A percentile compares a stretch with the other conserved stretches of the same genome.
Evolutionary conservation across 192 early-diverging fungal species (phyloP).

Genomic region (Funneliformis mosseae): DNA sequence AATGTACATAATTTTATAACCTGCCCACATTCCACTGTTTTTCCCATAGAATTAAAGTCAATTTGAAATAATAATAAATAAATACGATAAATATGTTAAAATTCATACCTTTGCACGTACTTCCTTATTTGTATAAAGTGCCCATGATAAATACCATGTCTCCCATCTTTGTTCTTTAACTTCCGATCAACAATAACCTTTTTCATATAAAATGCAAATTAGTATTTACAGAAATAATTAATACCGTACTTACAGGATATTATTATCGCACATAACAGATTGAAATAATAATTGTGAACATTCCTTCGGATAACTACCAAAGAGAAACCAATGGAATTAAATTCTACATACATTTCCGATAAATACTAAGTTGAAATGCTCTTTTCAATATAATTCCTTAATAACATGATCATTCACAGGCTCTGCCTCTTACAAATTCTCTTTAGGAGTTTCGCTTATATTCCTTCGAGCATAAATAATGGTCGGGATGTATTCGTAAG

Average conservation of each 20-base stretch:
- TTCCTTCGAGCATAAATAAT: slow-evolving; percentile 43
- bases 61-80: background rate
- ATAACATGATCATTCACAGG: too few relatives aligned
- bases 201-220: slow-evolving; percentile 5
- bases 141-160: slow-evolving; percentile 99
- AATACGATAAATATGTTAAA: background rate
- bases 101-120: slow-evolving; percentile 84
- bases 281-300: slow-evolving; percentile 7
- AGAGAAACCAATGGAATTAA: too few relatives aligned
- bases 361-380: slow-evolving; percentile 96
- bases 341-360: slow-evolving; percentile 92
- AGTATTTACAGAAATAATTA: background rate
- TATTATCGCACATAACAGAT: slow-evolving; percentile 71
- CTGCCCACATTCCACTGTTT: slow-evolving; percentile 97
- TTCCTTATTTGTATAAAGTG: slow-evolving; percentile 94
- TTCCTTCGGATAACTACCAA: too few relatives aligned
- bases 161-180: slow-evolving; percentile 97
- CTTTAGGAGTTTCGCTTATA: slow-evolving; percentile 31
- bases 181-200: slow-evolving; percentile 90
- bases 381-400: slow-evolving; percentile 84
- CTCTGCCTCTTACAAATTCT: slow-evolving; percentile 35
- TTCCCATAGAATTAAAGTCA: slow-evolving; percentile 57
- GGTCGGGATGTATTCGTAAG: too few relatives aligned
- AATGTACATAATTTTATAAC: slow-evolving; percentile 98
- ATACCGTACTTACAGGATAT: slow-evolving; percentile 73